Evolutionary conservation across 805 yeast species (phyloP).

Genomic region (Aciculoconidium aculeatum): DNA sequence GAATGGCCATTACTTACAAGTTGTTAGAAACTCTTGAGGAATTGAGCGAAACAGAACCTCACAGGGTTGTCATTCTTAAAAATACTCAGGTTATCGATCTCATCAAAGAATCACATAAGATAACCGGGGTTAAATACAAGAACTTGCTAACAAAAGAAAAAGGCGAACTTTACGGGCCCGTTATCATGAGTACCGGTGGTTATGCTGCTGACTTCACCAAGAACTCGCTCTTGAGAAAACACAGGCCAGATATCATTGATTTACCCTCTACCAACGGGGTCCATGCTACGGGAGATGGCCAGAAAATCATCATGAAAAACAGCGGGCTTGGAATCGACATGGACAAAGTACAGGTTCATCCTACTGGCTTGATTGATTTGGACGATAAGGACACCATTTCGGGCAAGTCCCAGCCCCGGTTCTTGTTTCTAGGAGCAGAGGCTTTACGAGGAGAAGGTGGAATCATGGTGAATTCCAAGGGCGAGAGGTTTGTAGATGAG

Average conservation of each 20-base stretch:
- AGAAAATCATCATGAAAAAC: constrained; percentile 44
- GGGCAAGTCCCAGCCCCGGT: constrained; percentile 39
- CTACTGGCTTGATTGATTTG: constrained; percentile 55
- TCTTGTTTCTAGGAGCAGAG: constrained; percentile 58
- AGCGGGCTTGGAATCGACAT: constrained; percentile 55
- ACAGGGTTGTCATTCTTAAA: constrained; percentile 24
- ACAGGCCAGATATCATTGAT: constrained; percentile 51
- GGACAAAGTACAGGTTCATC: constrained; percentile 65
- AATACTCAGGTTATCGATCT: constrained; percentile 34
- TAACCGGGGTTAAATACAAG: constrained; percentile 27
- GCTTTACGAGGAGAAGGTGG: constrained; percentile 67
- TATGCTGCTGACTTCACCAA: constrained; percentile 59
- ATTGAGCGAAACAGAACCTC: constrained; percentile 39
- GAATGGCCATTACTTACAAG: constrained; percentile 57
- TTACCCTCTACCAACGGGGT: constrained; percentile 58
- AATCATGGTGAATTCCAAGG: constrained; percentile 44
- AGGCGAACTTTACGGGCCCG: constrained; percentile 44
- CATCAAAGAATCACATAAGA: constrained; percentile 23
- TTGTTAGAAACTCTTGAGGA: constrained; percentile 46
- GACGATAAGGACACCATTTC: constrained; percentile 38
- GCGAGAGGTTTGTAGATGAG: constrained; percentile 56
- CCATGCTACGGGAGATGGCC: constrained; percentile 62
- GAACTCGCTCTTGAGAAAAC: constrained; percentile 46
- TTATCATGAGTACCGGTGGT: constrained; percentile 60
- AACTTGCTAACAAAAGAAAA: constrained; percentile 27